Base-by-base conservation (phyloP, 805 yeast species). In the Wickerhamiella sergipiensis region DNA sequence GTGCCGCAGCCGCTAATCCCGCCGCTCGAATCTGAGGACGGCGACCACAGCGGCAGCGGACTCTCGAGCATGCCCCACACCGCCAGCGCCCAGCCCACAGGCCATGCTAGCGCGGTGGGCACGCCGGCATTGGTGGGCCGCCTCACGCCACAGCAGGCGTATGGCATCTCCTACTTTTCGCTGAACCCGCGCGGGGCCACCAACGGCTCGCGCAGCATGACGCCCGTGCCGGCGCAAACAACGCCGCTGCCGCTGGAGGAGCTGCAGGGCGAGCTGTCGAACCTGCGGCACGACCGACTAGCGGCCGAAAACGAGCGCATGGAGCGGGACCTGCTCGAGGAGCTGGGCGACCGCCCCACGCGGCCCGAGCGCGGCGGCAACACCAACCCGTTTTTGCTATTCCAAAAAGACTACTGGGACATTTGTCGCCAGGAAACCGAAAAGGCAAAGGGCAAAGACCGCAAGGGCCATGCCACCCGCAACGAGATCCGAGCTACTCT, bases 381-480 rank as follows among this genome's bases (percentile, higher is more conserved):
- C 24, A 67, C 71, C 3, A 69, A 69, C 52, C 73, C 73, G 21
- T 69, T 67, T 47, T 52, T 69, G 38, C 59, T 69, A 6, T 69
- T 67, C 54, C 73, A 69, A 49, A 69, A 69, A 49, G 68, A 66
- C 39, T 67, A 65, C 52, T 69, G 73, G 73, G 71, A 68, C 8
- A 59, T 60, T 19, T 65, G 71, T 49, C 61, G 71, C 18, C 56
- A 59, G 29, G 65, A 63, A 44, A 63, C 71, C 3, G 71, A 69
- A 47, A 55, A 55, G 21, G 56, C 54, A 36, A 64, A 64, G 49
- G 67, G 61, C 44, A 53, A 55, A 15, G 59, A 59, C 18, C 54
- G 55, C 31, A 50, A 57, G 9, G 56, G 61, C 0, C 69, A 65
- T 43, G 71, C 71, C 1, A 56, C 69, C 6, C 63, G 71, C 17